Percentiles rank a stretch among this genome's conserved stretches.
Evolutionary conservation across 192 early-diverging fungal species (phyloP).

Genomic region (Backusella australiensis): DNA sequence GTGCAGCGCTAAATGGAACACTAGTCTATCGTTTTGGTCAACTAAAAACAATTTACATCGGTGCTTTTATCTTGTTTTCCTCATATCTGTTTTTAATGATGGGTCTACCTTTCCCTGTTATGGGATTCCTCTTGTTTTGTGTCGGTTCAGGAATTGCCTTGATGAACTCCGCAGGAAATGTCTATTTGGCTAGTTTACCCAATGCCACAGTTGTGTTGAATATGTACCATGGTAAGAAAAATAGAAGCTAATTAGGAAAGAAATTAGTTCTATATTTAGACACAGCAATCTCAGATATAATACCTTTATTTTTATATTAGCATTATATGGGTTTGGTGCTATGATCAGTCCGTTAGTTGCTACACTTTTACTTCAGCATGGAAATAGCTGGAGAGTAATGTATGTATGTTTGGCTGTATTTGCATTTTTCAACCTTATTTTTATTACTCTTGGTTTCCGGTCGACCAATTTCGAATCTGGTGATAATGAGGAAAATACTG

Average conservation of each 20-base stretch:
- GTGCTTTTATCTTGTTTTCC: neutral
- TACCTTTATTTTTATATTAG: constrained; percentile 3
- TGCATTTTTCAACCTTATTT: constrained; percentile 17
- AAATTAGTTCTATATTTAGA: neutral
- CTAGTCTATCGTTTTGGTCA: constrained; percentile 22
- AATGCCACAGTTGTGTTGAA: constrained; percentile 25
- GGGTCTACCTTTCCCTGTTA: constrained; percentile 18
- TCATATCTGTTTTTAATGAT: constrained; percentile 20
- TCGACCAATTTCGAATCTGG: neutral
- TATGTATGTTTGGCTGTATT: constrained; percentile 22
- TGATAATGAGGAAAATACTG: neutral
- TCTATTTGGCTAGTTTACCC: constrained; percentile 20
- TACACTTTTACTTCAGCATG: constrained; percentile 12
- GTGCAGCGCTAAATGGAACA: constrained; percentile 24
- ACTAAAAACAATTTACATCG: constrained; percentile 15
- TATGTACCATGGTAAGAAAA: constrained; percentile 29
- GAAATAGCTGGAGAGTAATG: constrained; percentile 17
- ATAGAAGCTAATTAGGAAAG: neutral
- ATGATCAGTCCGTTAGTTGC: constrained; percentile 30
- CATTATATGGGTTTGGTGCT: constrained; percentile 33
- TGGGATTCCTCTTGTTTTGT: constrained; percentile 17
- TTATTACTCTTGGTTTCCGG: constrained; percentile 17
- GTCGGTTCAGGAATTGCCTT: constrained; percentile 25
- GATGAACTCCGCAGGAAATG: constrained; percentile 26
- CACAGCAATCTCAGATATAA: neutral